A percentile compares a stretch with the other conserved stretches of the same genome.
phyloP scores from a whole-genome alignment of 2,329 filamentous ascomycete genomes.

The Aureobasidium subglaciale region DNA sequence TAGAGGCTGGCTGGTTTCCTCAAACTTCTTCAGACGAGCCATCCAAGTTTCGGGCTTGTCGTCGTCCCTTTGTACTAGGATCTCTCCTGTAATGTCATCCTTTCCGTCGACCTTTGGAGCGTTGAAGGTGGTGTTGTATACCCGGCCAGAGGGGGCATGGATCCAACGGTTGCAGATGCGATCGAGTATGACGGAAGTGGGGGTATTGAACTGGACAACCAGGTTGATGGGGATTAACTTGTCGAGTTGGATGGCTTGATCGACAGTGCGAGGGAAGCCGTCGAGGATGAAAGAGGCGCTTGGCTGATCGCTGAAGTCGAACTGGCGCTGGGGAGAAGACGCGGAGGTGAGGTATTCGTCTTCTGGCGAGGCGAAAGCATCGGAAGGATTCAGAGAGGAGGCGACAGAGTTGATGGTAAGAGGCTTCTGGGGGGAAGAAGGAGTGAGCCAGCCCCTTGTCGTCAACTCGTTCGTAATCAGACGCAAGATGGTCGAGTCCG shows the following conservation, averaged over 20 bases:
- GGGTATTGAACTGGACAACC: conserved; percentile 79
- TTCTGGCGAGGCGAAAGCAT: conserved; percentile 19
- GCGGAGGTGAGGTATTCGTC: conserved; percentile 37
- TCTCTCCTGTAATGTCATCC: conserved; percentile 88
- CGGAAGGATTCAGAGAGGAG: conserved; percentile 12
- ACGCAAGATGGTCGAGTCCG: conserved; percentile 83
- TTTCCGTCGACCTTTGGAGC: conserved; percentile 69
- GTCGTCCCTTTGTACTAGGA: conserved; percentile 72
- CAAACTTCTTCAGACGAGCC: conserved; percentile 71
- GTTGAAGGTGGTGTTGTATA: conserved; percentile 95
- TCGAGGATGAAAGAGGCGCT: conserved; percentile 89
- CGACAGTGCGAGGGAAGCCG: conserved; percentile 83
- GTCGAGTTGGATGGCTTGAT: conserved; percentile 72
- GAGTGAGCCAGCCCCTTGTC: conserved; percentile 71
- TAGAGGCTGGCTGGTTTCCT: conserved; percentile 76
- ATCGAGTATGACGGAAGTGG: conserved; percentile 76
- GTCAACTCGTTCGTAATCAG: conserved; percentile 87
- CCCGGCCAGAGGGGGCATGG: conserved; percentile 80
- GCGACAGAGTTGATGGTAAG: conserved; percentile 39
- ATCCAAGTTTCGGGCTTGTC: conserved; percentile 84
- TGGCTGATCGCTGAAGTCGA: conserved; percentile 57
- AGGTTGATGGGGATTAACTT: conserved; percentile 87
- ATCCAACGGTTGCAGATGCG: conserved; percentile 91
- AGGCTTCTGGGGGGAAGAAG: conserved; percentile 30
- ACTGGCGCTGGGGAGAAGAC: conserved; percentile 28